phyloP scores from a whole-genome alignment of 352 stramenopile species.

The Pythium insidiosum region DNA sequence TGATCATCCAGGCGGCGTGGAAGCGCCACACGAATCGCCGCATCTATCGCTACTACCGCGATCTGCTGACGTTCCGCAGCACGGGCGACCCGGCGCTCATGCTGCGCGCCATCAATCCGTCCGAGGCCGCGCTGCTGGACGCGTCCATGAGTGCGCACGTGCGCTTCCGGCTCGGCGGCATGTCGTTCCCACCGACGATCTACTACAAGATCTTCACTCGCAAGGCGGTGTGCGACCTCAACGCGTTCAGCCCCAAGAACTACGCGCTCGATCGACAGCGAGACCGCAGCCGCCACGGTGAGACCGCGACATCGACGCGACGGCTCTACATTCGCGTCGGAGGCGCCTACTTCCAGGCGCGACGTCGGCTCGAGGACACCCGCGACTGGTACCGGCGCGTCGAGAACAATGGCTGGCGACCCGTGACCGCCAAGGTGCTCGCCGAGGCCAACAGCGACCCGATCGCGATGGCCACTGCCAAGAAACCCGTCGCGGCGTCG shows the following conservation, averaged over 20 bases:
- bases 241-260: slow-evolving; percentile 86
- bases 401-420: slow-evolving; percentile 89
- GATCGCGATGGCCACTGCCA: slow-evolving; percentile 36
- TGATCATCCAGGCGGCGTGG: slow-evolving; percentile 55
- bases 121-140: slow-evolving; percentile 70
- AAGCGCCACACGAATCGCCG: slow-evolving; percentile 62
- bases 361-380: slow-evolving; percentile 39
- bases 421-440: slow-evolving; percentile 78
- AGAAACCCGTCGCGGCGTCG: slow-evolving; percentile 14
- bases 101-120: slow-evolving; percentile 78
- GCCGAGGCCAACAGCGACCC: slow-evolving; percentile 50
- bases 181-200: slow-evolving; percentile 86
- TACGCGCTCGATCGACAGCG: slow-evolving; percentile 58
- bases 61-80: slow-evolving; percentile 76
- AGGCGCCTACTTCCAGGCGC: slow-evolving; percentile 55
- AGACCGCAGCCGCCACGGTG: slow-evolving; percentile 17
- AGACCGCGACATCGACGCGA: neutral
- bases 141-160: slow-evolving; percentile 74
- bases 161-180: slow-evolving; percentile 82
- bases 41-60: slow-evolving; percentile 75
- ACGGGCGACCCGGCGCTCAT: slow-evolving; percentile 71
- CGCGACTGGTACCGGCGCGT: slow-evolving; percentile 79
- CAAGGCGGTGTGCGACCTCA: slow-evolving; percentile 80
- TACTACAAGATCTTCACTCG: slow-evolving; percentile 94
- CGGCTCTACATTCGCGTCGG: slow-evolving; percentile 62